Evolutionary conservation across 148 eudicot genomes (phyloP), one percentile per base, ranked within the genome.

Genomic region (Gaultheria prostrata): DNA sequence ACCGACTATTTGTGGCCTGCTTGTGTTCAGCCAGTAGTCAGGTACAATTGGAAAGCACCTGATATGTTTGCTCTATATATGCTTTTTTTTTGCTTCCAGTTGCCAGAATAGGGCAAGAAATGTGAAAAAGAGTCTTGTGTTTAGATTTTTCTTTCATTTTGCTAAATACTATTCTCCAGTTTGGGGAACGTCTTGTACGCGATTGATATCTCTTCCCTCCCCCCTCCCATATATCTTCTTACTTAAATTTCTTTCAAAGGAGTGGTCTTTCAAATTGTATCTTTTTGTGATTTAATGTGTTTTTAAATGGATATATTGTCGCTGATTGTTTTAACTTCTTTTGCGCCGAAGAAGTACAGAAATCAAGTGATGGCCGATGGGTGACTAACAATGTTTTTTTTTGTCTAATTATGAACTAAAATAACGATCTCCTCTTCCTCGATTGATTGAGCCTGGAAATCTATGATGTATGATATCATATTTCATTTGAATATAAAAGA

Each of bases 161-260:
- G 72, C 17, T 80, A 24, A 39, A 72, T 80, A 46, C 49, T 78
- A 80, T 57, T 56, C 30, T 53, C 82, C 53, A 20, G 78, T 61
- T 39, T 78, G 77, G 65, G 81, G 84, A 85, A 84, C 82, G 82
- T 84, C 76, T 86, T 84, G 85, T 87, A 84, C 79, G 89, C 57
- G 89, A 78, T 78, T 30, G 77, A 70, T 57, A 81, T 67, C 13
- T 49, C 33, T 24, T 32, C 56, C 3, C 54, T 78, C n/a, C 43
- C 28, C 18, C 53, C 33, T 48, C 24, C 32, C 21, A 0, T 46
- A 63, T 14, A 67, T 30, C 72, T 67, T 67, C 72, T 28, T 67
- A 67, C 72, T 14, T 67, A 67, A 67, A 67, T 67, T 67, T 67
- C 72, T 12, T 67, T 13, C 8, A 67, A 12, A 67, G 72, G 72